These are phyloP conservation scores for Wickerhamiella sorbophila DNA, from an alignment of 805 yeast genomes.

Conservation along the genomic window DNA sequence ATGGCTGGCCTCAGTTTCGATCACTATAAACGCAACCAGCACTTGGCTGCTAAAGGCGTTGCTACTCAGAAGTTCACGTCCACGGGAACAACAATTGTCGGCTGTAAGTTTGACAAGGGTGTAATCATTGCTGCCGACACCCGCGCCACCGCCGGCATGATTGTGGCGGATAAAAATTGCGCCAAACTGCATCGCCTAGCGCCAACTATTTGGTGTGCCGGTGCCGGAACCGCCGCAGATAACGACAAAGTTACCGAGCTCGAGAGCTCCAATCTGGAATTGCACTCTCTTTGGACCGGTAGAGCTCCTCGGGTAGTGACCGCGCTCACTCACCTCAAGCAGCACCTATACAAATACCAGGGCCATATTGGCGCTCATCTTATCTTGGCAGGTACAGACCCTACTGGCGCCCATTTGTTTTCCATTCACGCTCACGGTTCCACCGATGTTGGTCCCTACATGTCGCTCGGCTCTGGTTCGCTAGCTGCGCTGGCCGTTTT, in stretches of 20 bases:
- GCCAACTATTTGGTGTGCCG: slow-evolving; percentile 97
- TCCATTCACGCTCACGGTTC: slow-evolving; percentile 97
- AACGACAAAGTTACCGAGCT: slow-evolving; percentile 95
- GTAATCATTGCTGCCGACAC: slow-evolving; percentile 98
- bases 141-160: slow-evolving; percentile 90
- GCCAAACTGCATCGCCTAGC: slow-evolving; percentile 83
- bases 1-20: slow-evolving; percentile 93
- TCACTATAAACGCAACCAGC: slow-evolving; percentile 79
- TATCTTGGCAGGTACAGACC: slow-evolving; percentile 96
- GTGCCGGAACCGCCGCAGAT: slow-evolving; percentile 99
- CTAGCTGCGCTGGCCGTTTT: slow-evolving; percentile 97
- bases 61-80: slow-evolving; percentile 82
- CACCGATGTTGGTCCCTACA: slow-evolving; percentile 88
- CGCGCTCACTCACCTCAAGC: slow-evolving; percentile 83
- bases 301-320: slow-evolving; percentile 89
- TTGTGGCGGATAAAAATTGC: slow-evolving; percentile 97
- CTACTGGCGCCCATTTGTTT: slow-evolving; percentile 87
- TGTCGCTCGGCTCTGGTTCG: slow-evolving; percentile 90
- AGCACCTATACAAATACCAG: slow-evolving; percentile 90
- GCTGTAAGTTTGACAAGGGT: slow-evolving; percentile 84
- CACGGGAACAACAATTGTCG: slow-evolving; percentile 98
- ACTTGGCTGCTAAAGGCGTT: slow-evolving; percentile 55
- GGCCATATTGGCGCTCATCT: slow-evolving; percentile 95
- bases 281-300: slow-evolving; percentile 70
- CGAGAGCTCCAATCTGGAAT: slow-evolving; percentile 77